Evolutionary conservation across 164 flowering plant species (phyloP).

Genomic region (Magnolia sinica): DNA sequence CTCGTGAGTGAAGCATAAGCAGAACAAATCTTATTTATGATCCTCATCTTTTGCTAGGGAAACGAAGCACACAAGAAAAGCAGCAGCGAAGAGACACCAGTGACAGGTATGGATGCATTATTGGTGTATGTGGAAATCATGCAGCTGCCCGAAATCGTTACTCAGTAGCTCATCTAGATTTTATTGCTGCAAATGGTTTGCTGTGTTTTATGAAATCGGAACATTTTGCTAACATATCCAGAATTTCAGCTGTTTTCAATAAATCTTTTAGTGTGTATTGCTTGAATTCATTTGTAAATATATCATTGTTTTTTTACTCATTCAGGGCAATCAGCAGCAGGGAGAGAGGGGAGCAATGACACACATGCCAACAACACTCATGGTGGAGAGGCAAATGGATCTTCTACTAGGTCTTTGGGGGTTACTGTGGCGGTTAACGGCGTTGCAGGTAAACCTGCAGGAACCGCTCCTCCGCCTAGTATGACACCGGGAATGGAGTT

Average conservation of each 20-base stretch:
- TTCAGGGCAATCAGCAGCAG: conserved; percentile 19
- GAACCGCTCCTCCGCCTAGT: conserved; percentile 31
- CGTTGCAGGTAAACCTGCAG: conserved; percentile 30
- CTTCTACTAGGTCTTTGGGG: conserved; percentile 26
- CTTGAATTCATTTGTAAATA: no score
- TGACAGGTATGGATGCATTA: conserved; percentile 39
- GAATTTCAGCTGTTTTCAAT: no score
- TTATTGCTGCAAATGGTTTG: no score
- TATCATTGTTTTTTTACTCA: no score
- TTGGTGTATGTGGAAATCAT: neutral
- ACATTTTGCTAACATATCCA: no score
- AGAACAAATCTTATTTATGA: neutral
- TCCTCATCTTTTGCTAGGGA: conserved; percentile 30
- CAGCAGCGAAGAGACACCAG: conserved; percentile 46
- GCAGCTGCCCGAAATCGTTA: no score
- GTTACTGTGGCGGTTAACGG: conserved; percentile 17
- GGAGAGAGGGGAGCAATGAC: conserved; percentile 37
- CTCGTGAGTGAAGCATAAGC: neutral
- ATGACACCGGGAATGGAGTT: conserved; percentile 46
- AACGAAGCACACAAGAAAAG: conserved; percentile 53
- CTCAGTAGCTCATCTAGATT: no score
- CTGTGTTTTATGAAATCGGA: no score
- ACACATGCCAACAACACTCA: conserved; percentile 11
- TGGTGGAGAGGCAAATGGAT: conserved; percentile 29
- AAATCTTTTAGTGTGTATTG: no score